Conservation (phyloP, 192 early-diverging fungal genomes). For the Coemansia sp. region DNA sequence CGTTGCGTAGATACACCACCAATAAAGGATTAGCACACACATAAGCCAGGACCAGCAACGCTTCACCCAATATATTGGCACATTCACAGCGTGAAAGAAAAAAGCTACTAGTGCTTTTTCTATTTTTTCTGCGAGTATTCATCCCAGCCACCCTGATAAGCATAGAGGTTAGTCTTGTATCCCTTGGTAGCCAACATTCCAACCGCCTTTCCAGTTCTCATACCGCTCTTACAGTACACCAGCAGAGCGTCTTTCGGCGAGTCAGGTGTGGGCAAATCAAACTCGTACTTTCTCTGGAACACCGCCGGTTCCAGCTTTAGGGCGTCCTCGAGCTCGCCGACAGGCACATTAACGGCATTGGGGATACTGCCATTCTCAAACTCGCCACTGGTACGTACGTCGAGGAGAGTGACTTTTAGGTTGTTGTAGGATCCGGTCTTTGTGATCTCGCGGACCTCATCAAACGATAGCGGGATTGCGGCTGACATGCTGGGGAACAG, state of each 20-base stretch:
- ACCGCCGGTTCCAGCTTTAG: conserved; percentile 12
- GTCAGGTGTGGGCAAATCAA: conserved; percentile 15
- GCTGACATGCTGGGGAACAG: conserved; percentile 27
- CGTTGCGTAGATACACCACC: too few species aligned
- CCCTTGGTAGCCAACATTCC: background rate
- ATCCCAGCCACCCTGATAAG: conserved; percentile 29
- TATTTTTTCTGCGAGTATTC: conserved; percentile 10
- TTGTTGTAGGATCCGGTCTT: conserved; percentile 7
- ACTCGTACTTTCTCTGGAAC: conserved; percentile 21
- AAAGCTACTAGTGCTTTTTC: background rate
- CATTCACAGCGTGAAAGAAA: too few species aligned
- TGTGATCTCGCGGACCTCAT: conserved; percentile 19
- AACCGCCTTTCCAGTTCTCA: conserved; percentile 20
- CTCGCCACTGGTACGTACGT: conserved; percentile 30
- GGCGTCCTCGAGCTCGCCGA: conserved; percentile 18
- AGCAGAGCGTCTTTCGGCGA: conserved; percentile 10
- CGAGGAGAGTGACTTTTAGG: conserved; percentile 19
- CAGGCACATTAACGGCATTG: conserved; percentile 26
- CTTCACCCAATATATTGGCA: too few species aligned
- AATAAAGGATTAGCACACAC: too few species aligned
- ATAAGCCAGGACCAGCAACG: too few species aligned
- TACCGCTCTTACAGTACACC: conserved; percentile 35
- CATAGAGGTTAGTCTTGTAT: conserved; percentile 29
- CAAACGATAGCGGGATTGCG: conserved; percentile 14
- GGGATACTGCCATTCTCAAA: conserved; percentile 20